Evolutionary conservation across 306 rosid genomes (phyloP).

Genomic region (Styphnolobium japonicum): DNA sequence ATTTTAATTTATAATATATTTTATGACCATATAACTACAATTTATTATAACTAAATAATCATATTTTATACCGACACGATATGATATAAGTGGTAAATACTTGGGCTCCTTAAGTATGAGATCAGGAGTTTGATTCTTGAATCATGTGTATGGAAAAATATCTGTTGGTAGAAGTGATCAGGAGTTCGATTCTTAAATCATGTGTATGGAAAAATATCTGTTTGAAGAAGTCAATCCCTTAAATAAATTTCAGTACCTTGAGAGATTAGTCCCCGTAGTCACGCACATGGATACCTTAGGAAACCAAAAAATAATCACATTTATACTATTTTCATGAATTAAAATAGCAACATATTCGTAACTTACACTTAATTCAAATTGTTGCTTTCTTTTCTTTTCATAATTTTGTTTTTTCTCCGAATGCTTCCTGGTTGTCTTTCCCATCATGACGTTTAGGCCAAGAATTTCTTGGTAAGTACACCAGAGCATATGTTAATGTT

Average conservation of each 20-base stretch:
- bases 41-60: neutral
- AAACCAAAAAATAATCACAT: constrained; percentile 18
- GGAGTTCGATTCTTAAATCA: no score
- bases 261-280: no score
- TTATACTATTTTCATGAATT: neutral
- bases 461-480: constrained; percentile 21
- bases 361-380: constrained; percentile 10
- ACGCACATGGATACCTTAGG: no score
- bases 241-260: no score
- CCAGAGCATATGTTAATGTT: neutral
- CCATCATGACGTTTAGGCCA: constrained; percentile 2
- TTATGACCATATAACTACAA: neutral
- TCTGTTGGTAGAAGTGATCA: no score
- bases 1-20: neutral
- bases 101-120: no score
- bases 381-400: neutral
- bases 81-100: no score
- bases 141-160: no score
- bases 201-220: no score
- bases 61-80: no score
- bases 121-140: no score
- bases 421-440: constrained; percentile 1
- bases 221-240: no score
- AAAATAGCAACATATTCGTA: neutral
- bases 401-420: neutral